Evolutionary conservation across 2,329 filamentous ascomycete species (phyloP).

Genomic region (Didymella glomerata): DNA sequence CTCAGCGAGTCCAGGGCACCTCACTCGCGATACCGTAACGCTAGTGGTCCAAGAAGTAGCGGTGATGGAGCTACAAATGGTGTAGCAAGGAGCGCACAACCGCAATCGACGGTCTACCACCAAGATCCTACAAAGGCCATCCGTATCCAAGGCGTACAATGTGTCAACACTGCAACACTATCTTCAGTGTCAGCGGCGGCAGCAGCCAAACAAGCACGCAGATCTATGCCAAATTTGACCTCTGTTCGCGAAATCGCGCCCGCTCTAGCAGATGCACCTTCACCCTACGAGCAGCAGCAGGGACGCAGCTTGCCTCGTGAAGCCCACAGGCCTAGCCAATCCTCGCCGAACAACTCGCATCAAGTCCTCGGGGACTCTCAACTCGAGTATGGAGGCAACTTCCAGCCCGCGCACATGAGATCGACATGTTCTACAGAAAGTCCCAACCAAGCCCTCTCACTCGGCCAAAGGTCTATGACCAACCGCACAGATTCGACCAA

Average conservation of each 20-base stretch:
- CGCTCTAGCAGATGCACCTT: neutral
- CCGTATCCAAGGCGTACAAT: conserved; percentile 6
- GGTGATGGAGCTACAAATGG: neutral
- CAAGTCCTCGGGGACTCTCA: conserved; percentile 11
- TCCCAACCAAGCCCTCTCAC: no score
- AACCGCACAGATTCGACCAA: neutral
- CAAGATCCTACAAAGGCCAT: conserved; percentile 1
- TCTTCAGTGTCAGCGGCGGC: conserved; percentile 1
- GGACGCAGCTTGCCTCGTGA: neutral
- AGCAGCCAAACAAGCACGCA: conserved; percentile 6
- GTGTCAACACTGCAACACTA: conserved; percentile 6
- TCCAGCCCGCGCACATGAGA: conserved; percentile 1
- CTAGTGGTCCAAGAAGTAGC: conserved; percentile 14
- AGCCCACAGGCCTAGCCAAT: conserved; percentile 1
- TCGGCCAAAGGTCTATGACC: neutral
- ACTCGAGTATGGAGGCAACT: conserved; percentile 10
- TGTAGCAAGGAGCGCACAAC: neutral
- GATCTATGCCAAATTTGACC: conserved; percentile 28
- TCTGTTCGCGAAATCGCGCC: neutral
- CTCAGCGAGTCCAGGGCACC: conserved; percentile 11
- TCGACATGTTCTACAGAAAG: neutral
- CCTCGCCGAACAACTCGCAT: neutral
- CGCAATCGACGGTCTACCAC: neutral
- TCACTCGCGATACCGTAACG: conserved; percentile 28
- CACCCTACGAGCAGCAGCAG: neutral